phyloP scores from a whole-genome alignment of 148 eudicot species.

The Talinum fruticosum region DNA sequence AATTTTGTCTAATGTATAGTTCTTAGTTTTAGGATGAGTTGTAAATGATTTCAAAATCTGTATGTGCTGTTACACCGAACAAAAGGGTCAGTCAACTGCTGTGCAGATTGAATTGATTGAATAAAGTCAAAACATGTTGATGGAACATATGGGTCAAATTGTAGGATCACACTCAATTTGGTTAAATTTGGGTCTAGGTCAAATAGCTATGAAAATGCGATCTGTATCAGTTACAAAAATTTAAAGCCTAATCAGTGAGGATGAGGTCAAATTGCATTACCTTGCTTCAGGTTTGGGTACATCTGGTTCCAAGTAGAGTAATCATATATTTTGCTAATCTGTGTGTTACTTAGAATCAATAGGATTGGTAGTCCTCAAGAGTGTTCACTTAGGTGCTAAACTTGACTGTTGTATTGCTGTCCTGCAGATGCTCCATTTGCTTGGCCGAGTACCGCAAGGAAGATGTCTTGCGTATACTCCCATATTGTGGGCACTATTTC shows the following conservation, averaged over 20 bases:
- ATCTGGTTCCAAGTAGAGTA: not conserved
- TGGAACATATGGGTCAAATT: not conserved
- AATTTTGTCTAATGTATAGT: not conserved
- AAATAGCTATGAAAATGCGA: not conserved
- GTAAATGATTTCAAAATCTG: not conserved
- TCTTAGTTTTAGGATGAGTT: not conserved
- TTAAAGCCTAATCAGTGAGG: not conserved
- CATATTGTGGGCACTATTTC: constrained; percentile 74
- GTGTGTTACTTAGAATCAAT: not conserved
- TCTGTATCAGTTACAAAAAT: not conserved
- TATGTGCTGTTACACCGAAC: not conserved
- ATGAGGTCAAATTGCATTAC: not conserved
- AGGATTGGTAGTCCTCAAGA: not conserved
- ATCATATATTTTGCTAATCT: not conserved
- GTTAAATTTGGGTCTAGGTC: not conserved
- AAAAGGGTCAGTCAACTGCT: not conserved
- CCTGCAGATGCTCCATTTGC: constrained; percentile 75
- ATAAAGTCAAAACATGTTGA: not conserved
- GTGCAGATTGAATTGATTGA: not conserved
- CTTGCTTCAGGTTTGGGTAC: not conserved
- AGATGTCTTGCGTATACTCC: constrained; percentile 70
- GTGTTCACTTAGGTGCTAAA: not conserved
- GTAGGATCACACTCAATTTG: not conserved
- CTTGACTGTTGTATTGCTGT: not conserved
- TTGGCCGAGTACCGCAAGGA: constrained; percentile 66